Base-by-base conservation (phyloP, 2,329 filamentous ascomycete species). In the Colletotrichum spinosum region DNA sequence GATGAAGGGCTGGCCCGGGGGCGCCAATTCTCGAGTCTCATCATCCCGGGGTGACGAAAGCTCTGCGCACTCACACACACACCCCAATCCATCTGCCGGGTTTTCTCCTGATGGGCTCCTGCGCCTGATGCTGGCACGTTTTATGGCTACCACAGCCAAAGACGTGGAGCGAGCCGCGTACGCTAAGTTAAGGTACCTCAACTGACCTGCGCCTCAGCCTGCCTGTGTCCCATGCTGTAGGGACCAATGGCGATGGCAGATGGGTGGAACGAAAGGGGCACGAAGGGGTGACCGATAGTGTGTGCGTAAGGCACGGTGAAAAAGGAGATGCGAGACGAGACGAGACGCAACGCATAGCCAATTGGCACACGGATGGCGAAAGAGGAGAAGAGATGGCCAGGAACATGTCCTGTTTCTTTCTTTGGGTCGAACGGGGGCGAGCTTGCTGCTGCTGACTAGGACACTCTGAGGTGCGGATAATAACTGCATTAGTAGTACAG, bases 1-100 rank as follows among this genome's bases (percentile, higher is more conserved):
- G 48, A 62, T 62, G 58, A 62, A 65, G 62, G 52, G 44, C 50
- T 33, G 52, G 44, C 35, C 52, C 52, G 58, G 48, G 48, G 49
- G 39, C 39, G 58, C 52, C 44, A 34, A 48, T 51, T 44, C 44
- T 55, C 38, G 11, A 55, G 41, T 46, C 48, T 38, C 46, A 15
- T 37, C 35, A 38, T 17, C 62, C 52, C 50, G 33, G 15, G 33
- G 33, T 25, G 25, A 25, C 25, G 25, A 25, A 25, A 25, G 25
- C 25, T 25, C 25, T 25, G 25, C 25, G 25, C 25, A 25, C 25
- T 25, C 25, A 55, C 37, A 33, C 37, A 33, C 12, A 33, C 12
- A n/a, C 35, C 37, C 49, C 33, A 55, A 45, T 33, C 17, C 58
- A 53, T 57, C 49, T 66, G 46, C 58, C 63, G 41, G 58, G 56